Evolutionary conservation across 306 rosid genomes (phyloP), one percentile per base, ranked within the genome.

Genomic region (Castanospermum australe): DNA sequence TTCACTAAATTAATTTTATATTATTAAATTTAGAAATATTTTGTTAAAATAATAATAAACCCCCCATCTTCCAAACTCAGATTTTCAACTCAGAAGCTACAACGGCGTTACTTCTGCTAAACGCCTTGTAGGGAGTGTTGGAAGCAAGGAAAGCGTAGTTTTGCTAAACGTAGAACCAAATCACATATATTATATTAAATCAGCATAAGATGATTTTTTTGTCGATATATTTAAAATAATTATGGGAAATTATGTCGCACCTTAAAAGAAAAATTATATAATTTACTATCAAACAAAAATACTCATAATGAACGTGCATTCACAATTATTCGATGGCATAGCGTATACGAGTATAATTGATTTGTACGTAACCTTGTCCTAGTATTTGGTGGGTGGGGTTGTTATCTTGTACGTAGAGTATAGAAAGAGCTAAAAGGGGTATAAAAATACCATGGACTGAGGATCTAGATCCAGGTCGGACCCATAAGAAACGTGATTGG

Each of bases 401-500:
- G 18, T 30, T 42, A 25, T 57, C 66, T 44, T 56, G 42, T 70
- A 36, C 25, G 32, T n/a, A n/a, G 22, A n/a, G 22, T 6, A 62
- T 11, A 0, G 17, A 48, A 20, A 8, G 9, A 59, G 11, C 5
- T n/a, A 17, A 47, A 48, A 60, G 12, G 0, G 33, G 71, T 67
- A 41, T 18, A 36, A 62, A 63, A 50, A 24, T 18, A 36, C 38
- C 51, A 63, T 80, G 79, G 60, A 80, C 14, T 5, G 2, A 0
- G 10, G 24, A n/a, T n/a, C 13, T 63, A 8, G 42, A 63, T 73
- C 75, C 62, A 47, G 42, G 75, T 21, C 36, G 87, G 88, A 76
- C 78, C 92, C 85, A 67, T 52, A 36, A 28, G 18, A 48, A 88
- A 80, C 90, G 90, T 84, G 84, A 89, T 86, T 89, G 76, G 80